phyloP scores from a whole-genome alignment of 2,329 filamentous ascomycete genomes.

The Aspergillus flavus region DNA sequence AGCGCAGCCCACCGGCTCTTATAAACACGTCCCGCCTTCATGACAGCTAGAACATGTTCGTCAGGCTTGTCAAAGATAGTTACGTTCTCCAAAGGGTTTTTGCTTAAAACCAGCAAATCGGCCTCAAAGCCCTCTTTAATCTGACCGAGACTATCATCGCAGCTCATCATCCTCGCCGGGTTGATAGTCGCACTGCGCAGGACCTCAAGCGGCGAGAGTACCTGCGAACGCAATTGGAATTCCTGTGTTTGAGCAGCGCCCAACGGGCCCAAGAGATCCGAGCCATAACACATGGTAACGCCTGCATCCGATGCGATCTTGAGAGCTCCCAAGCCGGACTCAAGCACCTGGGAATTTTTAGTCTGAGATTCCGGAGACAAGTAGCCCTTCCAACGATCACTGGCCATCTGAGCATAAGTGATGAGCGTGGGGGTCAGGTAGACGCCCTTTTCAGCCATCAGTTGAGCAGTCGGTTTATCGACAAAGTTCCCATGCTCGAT shows the following conservation, averaged over 20 bases:
- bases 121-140: background rate
- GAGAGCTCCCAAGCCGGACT: background rate
- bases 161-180: background rate
- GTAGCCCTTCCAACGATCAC: background rate
- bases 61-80: background rate
- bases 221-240: background rate
- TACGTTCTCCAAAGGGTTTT: background rate
- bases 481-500: background rate
- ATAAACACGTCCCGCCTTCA: background rate
- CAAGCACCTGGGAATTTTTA: background rate
- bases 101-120: background rate
- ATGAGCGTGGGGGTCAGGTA: background rate
- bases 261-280: background rate
- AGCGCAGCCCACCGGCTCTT: background rate
- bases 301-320: background rate
- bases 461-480: background rate
- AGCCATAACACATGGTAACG: background rate
- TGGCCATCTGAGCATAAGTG: background rate
- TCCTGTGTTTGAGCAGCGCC: background rate
- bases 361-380: background rate
- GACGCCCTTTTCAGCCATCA: background rate
- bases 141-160: background rate
- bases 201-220: background rate
- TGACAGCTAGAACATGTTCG: background rate
- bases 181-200: background rate